A percentile compares a stretch with the other conserved stretches of the same genome.
phyloP scores from a whole-genome alignment of 768 basidiomycete species.

The Mycena rebaudengoi region DNA sequence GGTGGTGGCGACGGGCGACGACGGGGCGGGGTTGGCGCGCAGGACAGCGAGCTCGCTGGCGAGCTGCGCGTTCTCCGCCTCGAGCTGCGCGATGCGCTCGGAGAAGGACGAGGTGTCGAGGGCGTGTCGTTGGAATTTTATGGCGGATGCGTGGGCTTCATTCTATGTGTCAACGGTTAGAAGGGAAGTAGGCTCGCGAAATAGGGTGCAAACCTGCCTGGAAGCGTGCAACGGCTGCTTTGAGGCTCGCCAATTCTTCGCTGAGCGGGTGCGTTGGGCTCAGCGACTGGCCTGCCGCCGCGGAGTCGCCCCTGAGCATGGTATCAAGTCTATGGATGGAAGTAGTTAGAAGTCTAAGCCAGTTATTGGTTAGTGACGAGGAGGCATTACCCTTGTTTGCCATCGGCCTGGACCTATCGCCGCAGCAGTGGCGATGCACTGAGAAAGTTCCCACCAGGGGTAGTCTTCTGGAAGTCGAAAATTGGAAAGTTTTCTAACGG shows the following conservation, averaged over 20 bases:
- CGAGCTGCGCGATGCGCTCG: slow-evolving; percentile 45
- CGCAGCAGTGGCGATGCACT: too few relatives aligned
- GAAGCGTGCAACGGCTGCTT: background rate
- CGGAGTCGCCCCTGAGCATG: too few relatives aligned
- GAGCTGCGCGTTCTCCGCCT: slow-evolving; percentile 53
- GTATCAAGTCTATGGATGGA: too few relatives aligned
- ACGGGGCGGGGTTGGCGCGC: slow-evolving; percentile 46
- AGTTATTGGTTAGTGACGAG: too few relatives aligned
- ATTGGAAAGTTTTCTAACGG: too few relatives aligned
- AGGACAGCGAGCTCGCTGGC: slow-evolving; percentile 49
- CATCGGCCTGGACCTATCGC: too few relatives aligned
- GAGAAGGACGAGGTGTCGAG: slow-evolving; percentile 48
- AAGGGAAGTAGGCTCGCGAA: background rate
- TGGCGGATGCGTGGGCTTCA: slow-evolving; percentile 56
- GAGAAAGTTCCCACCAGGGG: too few relatives aligned
- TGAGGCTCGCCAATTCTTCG: slow-evolving; percentile 18
- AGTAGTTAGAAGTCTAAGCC: too few relatives aligned
- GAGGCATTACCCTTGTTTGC: too few relatives aligned
- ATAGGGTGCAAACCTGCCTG: background rate
- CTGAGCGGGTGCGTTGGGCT: slow-evolving; percentile 16
- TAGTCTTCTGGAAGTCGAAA: too few relatives aligned
- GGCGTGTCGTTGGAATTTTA: slow-evolving; percentile 59
- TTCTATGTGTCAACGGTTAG: slow-evolving; percentile 33
- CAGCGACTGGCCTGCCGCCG: background rate
- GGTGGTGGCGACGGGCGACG: slow-evolving; percentile 19